These are phyloP conservation scores for Phytomonas francai DNA, from an alignment of 208 protist species.

Conservation along the genomic window DNA sequence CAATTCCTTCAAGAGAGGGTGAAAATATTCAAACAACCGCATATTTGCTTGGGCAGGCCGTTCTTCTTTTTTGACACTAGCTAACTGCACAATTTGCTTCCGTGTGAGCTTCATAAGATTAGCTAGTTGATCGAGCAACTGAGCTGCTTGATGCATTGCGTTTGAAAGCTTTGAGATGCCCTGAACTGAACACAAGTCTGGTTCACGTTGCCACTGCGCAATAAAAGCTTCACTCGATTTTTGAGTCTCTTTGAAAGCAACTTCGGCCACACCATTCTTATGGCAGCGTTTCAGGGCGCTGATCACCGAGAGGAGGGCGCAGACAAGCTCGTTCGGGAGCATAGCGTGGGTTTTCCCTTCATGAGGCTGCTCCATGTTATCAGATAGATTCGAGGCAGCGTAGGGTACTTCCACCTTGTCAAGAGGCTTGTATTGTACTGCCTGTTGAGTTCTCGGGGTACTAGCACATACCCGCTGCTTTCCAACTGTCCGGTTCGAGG, in stretches of 20 bases:
- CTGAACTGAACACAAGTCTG: slow-evolving; percentile 35
- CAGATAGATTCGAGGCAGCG: slow-evolving; percentile 21
- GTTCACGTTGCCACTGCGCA: slow-evolving; percentile 15
- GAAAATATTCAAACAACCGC: neutral
- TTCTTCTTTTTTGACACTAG: slow-evolving; percentile 27
- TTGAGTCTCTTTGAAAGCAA: slow-evolving; percentile 20
- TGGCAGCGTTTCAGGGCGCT: slow-evolving; percentile 31
- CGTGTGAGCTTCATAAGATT: slow-evolving; percentile 35
- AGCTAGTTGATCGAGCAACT: slow-evolving; percentile 35
- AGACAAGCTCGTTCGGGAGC: slow-evolving; percentile 45
- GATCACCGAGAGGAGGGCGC: slow-evolving; percentile 35
- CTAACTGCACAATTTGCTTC: slow-evolving; percentile 34
- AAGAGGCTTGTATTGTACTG: slow-evolving; percentile 16
- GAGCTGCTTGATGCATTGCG: slow-evolving; percentile 35
- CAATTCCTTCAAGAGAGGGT: neutral
- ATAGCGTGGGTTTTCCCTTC: neutral
- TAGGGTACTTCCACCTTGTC: slow-evolving; percentile 34
- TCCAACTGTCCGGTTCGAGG: neutral
- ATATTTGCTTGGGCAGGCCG: neutral
- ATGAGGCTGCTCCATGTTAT: slow-evolving; percentile 18
- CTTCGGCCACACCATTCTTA: slow-evolving; percentile 28
- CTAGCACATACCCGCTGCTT: neutral
- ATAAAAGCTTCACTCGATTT: slow-evolving; percentile 19
- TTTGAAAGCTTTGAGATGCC: slow-evolving; percentile 25
- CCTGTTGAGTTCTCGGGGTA: neutral